Conservation (phyloP, 768 basidiomycete genomes). For the Russula lepida region DNA sequence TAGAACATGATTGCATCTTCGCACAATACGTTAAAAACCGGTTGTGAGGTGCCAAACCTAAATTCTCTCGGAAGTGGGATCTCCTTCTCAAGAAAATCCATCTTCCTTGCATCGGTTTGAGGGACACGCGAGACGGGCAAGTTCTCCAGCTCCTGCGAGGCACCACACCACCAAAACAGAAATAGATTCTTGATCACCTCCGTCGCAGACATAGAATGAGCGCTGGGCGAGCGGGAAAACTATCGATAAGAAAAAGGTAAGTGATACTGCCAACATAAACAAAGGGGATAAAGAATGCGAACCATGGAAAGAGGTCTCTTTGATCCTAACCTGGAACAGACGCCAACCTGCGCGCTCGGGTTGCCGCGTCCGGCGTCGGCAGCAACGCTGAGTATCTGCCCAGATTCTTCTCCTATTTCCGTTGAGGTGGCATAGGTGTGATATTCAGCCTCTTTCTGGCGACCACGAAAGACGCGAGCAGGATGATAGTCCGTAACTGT, state of each 20-base stretch:
- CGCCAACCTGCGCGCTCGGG: too few relatives aligned
- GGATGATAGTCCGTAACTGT: constrained; percentile 5
- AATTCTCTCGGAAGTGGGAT: background rate
- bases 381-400: background rate
- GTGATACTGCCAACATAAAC: too few relatives aligned
- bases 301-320: too few relatives aligned
- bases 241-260: too few relatives aligned
- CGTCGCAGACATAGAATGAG: too few relatives aligned
- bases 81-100: background rate
- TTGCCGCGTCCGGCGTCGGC: too few relatives aligned
- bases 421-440: background rate
- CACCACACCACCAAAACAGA: too few relatives aligned
- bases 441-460: background rate
- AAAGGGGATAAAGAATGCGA: too few relatives aligned
- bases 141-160: background rate
- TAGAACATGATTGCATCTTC: constrained; percentile 10
- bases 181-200: too few relatives aligned
- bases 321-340: too few relatives aligned
- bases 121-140: background rate
- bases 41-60: background rate
- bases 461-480: background rate
- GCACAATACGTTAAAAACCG: background rate
- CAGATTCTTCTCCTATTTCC: background rate
- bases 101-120: background rate
- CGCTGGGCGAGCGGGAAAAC: too few relatives aligned